Base-by-base conservation (phyloP, 1,139 yeast species). In the Candida anutae region DNA sequence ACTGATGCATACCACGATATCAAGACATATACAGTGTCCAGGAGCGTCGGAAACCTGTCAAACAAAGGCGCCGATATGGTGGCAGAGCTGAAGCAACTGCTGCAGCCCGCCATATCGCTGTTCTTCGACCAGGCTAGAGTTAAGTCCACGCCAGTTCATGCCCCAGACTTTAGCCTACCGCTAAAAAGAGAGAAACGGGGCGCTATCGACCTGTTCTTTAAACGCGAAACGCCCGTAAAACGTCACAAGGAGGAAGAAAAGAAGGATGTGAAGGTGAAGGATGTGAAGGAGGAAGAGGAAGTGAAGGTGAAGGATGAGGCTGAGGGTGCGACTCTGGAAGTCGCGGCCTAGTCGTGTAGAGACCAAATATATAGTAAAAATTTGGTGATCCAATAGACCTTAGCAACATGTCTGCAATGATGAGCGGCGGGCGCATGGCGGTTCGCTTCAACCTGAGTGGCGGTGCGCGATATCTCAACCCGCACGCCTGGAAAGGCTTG, bases 401-500 rank as follows among this genome's bases (percentile, higher is more conserved):
- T n/a, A n/a, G n/a, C n/a, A n/a, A n/a, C n/a, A n/a, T n/a, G n/a
- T n/a, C n/a, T n/a, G n/a, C n/a, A n/a, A n/a, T n/a, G n/a, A n/a
- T n/a, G n/a, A n/a, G n/a, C n/a, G n/a, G n/a, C n/a, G n/a, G n/a
- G n/a, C n/a, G n/a, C n/a, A n/a, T n/a, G n/a, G n/a, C n/a, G n/a
- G n/a, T n/a, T n/a, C n/a, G n/a, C n/a, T n/a, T n/a, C n/a, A n/a
- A n/a, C n/a, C n/a, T n/a, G n/a, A n/a, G n/a, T n/a, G n/a, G n/a
- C n/a, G n/a, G n/a, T n/a, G n/a, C 62, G 11, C 54, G 64, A 27
- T 63, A 54, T 37, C 61, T 66, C 37, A 64, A 73, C 35, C 93
- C 93, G 4, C 74, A 72, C 34, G 63, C 69, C 28, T 80, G 93
- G 93, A 58, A 65, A 32, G 81, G 79, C 0, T 58, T 78, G 32